These are phyloP conservation scores for Pichia sp. DNA, from an alignment of 1,139 yeast species.

Conservation along the genomic window DNA sequence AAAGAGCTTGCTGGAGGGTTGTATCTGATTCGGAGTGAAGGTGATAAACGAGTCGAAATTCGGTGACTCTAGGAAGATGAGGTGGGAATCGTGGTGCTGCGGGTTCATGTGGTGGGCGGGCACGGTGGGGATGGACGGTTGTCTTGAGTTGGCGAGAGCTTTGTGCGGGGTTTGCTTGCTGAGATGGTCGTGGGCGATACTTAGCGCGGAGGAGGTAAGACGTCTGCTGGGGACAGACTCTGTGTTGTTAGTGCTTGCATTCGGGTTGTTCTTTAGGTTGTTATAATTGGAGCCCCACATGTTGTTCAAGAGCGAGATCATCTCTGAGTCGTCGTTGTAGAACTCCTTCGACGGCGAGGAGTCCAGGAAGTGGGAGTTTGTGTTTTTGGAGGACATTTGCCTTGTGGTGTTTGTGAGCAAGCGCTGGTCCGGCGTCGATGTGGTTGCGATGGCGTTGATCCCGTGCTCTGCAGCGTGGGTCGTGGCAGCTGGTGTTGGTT, in stretches of 20 bases:
- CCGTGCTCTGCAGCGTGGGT: no score
- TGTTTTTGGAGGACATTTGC: background rate
- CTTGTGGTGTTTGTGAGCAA: background rate
- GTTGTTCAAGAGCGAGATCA: conserved; percentile 1
- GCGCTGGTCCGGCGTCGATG: background rate
- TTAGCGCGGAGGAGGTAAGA: background rate
- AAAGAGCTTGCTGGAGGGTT: conserved; percentile 3
- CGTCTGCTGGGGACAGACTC: background rate
- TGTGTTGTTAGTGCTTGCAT: background rate
- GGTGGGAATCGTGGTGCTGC: conserved; percentile 1
- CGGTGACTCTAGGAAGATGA: conserved; percentile 10
- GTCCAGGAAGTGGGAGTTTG: background rate
- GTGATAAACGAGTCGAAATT: conserved; percentile 10
- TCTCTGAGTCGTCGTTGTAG: conserved; percentile 5
- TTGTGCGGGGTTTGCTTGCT: conserved; percentile 4
- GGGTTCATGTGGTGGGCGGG: conserved; percentile 6
- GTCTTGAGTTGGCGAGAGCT: background rate
- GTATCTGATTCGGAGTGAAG: conserved; percentile 13
- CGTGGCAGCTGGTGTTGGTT: no score
- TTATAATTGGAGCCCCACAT: background rate
- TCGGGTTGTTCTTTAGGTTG: background rate
- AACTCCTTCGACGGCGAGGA: conserved; percentile 6
- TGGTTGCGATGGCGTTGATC: no score
- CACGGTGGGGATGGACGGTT: conserved; percentile 7
- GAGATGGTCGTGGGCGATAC: background rate